Evolutionary conservation across 768 basidiomycete species (phyloP).

Genomic region (Serendipita indica): DNA sequence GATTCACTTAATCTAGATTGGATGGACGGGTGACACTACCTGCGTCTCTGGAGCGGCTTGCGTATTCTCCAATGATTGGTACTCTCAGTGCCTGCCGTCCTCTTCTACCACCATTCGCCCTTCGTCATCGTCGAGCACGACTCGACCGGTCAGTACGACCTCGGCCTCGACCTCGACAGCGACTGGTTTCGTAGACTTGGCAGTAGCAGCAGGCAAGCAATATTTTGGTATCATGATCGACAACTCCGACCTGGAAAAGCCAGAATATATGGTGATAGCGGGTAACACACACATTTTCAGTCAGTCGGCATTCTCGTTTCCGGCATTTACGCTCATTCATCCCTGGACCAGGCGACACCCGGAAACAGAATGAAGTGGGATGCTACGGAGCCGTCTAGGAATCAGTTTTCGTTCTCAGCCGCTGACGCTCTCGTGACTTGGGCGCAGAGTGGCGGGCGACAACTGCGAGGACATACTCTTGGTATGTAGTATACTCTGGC

Average conservation of each 20-base stretch:
- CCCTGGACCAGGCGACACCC: slow-evolving; percentile 28
- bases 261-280: slow-evolving; percentile 27
- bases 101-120: background rate
- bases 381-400: slow-evolving; percentile 34
- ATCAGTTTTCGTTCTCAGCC: slow-evolving; percentile 31
- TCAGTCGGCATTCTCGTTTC: background rate
- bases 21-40: background rate
- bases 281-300: slow-evolving; percentile 28
- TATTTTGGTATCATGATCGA: slow-evolving; percentile 39
- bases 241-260: slow-evolving; percentile 31
- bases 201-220: background rate
- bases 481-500: background rate
- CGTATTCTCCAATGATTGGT: background rate
- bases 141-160: background rate
- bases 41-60: background rate
- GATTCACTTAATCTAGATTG: background rate
- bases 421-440: slow-evolving; percentile 31
- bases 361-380: slow-evolving; percentile 45
- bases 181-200: background rate
- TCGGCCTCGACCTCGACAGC: background rate
- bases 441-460: slow-evolving; percentile 32
- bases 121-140: background rate
- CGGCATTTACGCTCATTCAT: background rate
- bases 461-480: slow-evolving; percentile 26
- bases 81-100: background rate